These are phyloP conservation scores for Ogataea chonburiensis DNA, from an alignment of 805 yeast species.

Conservation along the genomic window DNA sequence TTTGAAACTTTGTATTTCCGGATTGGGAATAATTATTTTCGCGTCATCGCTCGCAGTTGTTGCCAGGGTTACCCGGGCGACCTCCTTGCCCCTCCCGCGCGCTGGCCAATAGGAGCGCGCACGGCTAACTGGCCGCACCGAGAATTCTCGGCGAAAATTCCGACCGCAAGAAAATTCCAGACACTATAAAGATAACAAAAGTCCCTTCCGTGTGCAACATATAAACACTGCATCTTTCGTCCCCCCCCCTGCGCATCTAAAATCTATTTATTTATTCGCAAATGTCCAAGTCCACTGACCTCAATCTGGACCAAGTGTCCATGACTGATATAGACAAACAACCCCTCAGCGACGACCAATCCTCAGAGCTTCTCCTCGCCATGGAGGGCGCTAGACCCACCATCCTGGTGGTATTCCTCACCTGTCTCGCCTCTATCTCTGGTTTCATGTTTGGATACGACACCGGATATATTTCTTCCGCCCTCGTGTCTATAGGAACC, in stretches of 20 bases:
- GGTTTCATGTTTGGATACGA: conserved; percentile 98
- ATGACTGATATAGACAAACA: conserved; percentile 5
- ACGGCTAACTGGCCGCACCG: conserved; percentile 9
- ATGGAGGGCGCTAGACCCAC: conserved; percentile 55
- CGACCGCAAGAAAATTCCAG: conserved; percentile 19
- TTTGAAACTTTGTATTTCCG: conserved; percentile 12
- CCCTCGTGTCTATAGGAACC: conserved; percentile 79
- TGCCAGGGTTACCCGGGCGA: conserved; percentile 1
- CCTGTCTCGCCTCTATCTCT: conserved; percentile 80
- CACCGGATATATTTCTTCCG: conserved; percentile 94
- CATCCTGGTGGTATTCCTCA: conserved; percentile 61
- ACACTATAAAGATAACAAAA: conserved; percentile 5
- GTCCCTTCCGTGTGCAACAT: neutral
- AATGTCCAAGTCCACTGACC: neutral
- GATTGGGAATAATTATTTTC: conserved; percentile 12
- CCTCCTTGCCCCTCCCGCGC: neutral
- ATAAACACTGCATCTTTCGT: too few species aligned
- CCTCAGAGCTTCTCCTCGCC: conserved; percentile 6
- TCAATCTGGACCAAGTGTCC: conserved; percentile 2
- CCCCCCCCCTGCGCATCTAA: neutral
- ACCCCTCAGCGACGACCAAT: conserved; percentile 8
- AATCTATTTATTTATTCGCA: conserved; percentile 1
- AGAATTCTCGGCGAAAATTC: conserved; percentile 15
- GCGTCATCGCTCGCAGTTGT: conserved; percentile 5
- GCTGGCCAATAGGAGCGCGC: conserved; percentile 9